These are phyloP conservation scores for Botrytis tulipae DNA, from an alignment of 2,329 filamentous ascomycete genomes.

Conservation along the genomic window DNA sequence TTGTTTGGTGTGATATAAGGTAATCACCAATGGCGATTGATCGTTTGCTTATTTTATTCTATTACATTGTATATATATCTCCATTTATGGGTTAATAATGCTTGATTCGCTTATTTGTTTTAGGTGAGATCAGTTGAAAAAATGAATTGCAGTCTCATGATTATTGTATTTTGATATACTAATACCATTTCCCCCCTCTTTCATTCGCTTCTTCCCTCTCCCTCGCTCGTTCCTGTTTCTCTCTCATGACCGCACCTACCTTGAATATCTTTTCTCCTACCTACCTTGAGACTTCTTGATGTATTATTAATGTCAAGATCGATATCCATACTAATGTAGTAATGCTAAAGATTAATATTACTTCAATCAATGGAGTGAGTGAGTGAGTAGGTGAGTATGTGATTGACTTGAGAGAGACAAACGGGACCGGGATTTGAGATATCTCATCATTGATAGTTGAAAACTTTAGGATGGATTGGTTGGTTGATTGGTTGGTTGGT, in stretches of 20 bases:
- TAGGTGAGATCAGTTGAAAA: background rate
- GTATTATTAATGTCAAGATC: background rate
- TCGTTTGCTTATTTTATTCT: background rate
- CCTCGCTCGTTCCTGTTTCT: background rate
- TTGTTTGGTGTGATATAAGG: background rate
- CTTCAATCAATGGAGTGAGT: background rate
- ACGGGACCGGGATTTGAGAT: background rate
- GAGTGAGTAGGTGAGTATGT: background rate
- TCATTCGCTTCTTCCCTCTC: background rate
- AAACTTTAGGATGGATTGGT: background rate
- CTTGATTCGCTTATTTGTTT: background rate
- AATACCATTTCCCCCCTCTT: background rate
- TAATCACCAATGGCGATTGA: background rate
- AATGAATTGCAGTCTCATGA: background rate
- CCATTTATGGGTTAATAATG: background rate
- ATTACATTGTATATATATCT: background rate
- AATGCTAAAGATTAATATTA: background rate
- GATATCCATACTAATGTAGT: accelerated
- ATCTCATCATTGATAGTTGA: background rate
- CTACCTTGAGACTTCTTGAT: background rate
- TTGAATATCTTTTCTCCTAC: background rate
- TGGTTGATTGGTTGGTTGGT: no score
- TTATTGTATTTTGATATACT: background rate
- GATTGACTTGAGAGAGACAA: background rate
- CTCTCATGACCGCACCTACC: no score